Evolutionary conservation across 2,329 filamentous ascomycete genomes (phyloP).

Genomic region (Pleoardoris graminearum): DNA sequence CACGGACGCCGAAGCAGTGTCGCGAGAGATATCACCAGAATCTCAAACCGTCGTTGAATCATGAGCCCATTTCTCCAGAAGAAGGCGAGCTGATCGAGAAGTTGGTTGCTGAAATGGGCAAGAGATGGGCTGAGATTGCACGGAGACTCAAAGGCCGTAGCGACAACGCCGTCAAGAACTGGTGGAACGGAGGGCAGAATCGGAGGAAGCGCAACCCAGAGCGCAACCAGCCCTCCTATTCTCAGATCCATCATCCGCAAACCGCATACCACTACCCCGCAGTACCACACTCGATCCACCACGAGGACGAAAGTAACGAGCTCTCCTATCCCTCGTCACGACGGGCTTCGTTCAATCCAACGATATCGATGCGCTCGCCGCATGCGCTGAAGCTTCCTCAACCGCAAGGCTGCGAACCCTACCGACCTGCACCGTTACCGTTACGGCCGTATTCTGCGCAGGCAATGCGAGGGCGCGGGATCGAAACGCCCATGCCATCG

Average conservation of each 20-base stretch:
- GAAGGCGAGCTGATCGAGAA: conserved; percentile 73
- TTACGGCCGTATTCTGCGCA: conserved; percentile 29
- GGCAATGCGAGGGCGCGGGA: conserved; percentile 33
- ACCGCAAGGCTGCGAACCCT: conserved; percentile 37
- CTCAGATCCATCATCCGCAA: conserved; percentile 39
- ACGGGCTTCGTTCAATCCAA: conserved; percentile 32
- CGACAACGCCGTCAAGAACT: conserved; percentile 96
- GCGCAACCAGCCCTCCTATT: conserved; percentile 32
- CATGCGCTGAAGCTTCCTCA: conserved; percentile 39
- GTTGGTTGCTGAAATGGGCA: conserved; percentile 76
- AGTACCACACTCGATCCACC: conserved; percentile 26
- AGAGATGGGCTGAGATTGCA: conserved; percentile 92
- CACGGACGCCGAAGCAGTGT: conserved; percentile 90
- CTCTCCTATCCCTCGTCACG: conserved; percentile 35
- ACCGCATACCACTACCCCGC: conserved; percentile 35
- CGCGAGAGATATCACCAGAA: conserved; percentile 94
- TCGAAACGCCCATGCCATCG: conserved; percentile 65
- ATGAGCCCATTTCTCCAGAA: conserved; percentile 79
- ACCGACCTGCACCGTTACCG: conserved; percentile 39
- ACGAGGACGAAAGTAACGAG: conserved; percentile 28
- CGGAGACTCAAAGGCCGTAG: conserved; percentile 79
- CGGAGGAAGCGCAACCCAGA: conserved; percentile 59
- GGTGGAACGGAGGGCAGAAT: conserved; percentile 95
- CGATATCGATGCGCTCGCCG: conserved; percentile 30
- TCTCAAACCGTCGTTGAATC: conserved; percentile 77